A percentile compares a stretch with the other conserved stretches of the same genome.
These are phyloP conservation scores for Didymella segeticola DNA, from an alignment of 2,329 filamentous ascomycete genomes.

Conservation along the genomic window DNA sequence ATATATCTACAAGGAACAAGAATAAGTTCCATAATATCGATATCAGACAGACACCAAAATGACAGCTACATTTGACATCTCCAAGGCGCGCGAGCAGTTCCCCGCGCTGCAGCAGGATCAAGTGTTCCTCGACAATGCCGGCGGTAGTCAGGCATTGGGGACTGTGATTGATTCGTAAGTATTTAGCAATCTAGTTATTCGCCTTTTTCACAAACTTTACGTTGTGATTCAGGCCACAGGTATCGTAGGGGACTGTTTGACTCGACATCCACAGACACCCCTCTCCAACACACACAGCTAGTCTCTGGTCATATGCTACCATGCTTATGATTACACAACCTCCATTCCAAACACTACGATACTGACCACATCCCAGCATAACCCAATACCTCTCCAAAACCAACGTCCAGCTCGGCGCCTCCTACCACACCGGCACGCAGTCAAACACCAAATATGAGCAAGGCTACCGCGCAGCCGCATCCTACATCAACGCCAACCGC, in stretches of 20 bases:
- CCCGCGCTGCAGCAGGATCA: constrained; percentile 72
- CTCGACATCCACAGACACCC: too few species aligned
- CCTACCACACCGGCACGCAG: constrained; percentile 66
- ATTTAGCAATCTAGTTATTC: neutral
- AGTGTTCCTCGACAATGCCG: constrained; percentile 79
- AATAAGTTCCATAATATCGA: neutral
- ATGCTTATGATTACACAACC: too few species aligned
- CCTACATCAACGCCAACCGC: constrained; percentile 71
- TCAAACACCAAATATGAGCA: constrained; percentile 66
- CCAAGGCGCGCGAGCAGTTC: constrained; percentile 66
- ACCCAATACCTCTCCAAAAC: constrained; percentile 69
- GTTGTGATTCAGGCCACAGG: too few species aligned
- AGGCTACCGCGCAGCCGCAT: constrained; percentile 70
- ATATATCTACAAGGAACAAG: neutral
- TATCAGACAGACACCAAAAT: neutral
- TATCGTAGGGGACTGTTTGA: too few species aligned
- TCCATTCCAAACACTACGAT: too few species aligned
- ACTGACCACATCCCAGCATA: constrained; percentile 54
- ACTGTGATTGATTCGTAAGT: constrained; percentile 70
- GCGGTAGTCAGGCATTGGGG: constrained; percentile 73
- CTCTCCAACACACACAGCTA: too few species aligned
- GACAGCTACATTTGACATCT: constrained; percentile 60
- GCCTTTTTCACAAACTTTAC: too few species aligned
- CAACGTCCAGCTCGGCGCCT: constrained; percentile 79
- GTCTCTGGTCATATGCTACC: too few species aligned